Base-by-base conservation (phyloP, 495 filamentous ascomycete genomes). In the Neurospora sp. region DNA sequence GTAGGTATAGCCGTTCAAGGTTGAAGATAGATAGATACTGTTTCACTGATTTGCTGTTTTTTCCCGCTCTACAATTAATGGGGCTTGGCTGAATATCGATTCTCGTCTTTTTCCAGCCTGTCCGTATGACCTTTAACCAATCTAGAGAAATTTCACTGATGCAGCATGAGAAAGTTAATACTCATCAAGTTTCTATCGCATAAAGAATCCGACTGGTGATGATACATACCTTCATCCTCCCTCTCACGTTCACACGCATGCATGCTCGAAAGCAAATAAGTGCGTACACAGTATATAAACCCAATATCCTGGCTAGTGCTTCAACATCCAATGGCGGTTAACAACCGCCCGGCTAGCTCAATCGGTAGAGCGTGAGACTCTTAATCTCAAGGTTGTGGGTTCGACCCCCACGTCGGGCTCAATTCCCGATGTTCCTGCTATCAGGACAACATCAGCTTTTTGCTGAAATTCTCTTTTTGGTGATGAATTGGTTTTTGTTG, bases 321-420 rank as follows among this genome's bases (percentile, higher is more conserved):
- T 59, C 48, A 59, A 59, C 20, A 59, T 59, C 48, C 48, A 59
- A 14, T 59, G 48, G 48, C 48, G 48, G 48, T 59, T 59, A 59
- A 59, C 48, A 27, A 27, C 48, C 48, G 69, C 69, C 69, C 69
- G 77, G 87, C 86, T 90, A 89, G 87, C 87, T 90, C 88, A 89
- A 89, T 90, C 88, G 88, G 88, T 88, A 89, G 88, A 89, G 88
- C 88, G 88, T 89, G 85, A 88, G 88, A 89, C 88, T 90, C 88
- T 90, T 90, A 61, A 61, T 61, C 53, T 61, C 53, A 61, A 61
- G 53, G 53, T 61, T 61, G 53, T 61, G 53, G 53, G 53, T 61
- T 61, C 53, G 53, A 61, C 53, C 44, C 44, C 44, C 44, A 48
- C 44, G 44, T 48, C 44, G 44, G 44, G 44, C 44, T 48, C 44